phyloP scores from a whole-genome alignment of 208 protist genomes.

The Leptomonas pyrrhocoris region DNA sequence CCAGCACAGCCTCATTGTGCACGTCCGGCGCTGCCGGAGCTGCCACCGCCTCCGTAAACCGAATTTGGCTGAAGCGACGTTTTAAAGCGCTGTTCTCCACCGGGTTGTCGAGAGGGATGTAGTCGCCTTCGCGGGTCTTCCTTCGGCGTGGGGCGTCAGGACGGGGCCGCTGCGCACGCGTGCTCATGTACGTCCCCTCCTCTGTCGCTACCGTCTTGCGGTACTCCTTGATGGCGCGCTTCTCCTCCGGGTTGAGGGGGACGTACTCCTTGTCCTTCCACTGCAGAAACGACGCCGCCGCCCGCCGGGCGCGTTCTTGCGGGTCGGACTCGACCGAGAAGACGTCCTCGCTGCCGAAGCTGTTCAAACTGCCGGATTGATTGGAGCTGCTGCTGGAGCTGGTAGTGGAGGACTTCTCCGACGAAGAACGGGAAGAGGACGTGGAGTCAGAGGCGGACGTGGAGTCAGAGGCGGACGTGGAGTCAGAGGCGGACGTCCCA shows the following conservation, averaged over 20 bases:
- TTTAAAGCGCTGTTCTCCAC: neutral
- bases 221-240: constrained; percentile 32
- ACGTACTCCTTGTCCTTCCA: constrained; percentile 35
- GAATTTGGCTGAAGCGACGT: constrained; percentile 15
- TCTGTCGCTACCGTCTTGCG: constrained; percentile 16
- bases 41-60: constrained; percentile 16
- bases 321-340: constrained; percentile 25
- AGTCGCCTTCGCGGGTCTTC: constrained; percentile 3
- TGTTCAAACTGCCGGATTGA: neutral
- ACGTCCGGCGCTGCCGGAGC: constrained; percentile 1
- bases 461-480: neutral
- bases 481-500: neutral
- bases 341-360: constrained; percentile 6
- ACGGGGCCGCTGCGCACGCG: constrained; percentile 15
- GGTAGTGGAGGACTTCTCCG: neutral
- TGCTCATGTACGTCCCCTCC: constrained; percentile 28
- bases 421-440: constrained; percentile 2
- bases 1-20: constrained; percentile 19
- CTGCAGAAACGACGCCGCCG: constrained; percentile 21
- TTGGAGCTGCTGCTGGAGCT: neutral
- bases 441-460: neutral
- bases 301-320: constrained; percentile 18
- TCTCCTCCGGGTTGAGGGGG: constrained; percentile 23
- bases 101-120: constrained; percentile 1
- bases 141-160: neutral